These are phyloP conservation scores for Penicillium fuscoglaucum DNA, from an alignment of 2,329 filamentous ascomycete genomes.

Conservation along the genomic window DNA sequence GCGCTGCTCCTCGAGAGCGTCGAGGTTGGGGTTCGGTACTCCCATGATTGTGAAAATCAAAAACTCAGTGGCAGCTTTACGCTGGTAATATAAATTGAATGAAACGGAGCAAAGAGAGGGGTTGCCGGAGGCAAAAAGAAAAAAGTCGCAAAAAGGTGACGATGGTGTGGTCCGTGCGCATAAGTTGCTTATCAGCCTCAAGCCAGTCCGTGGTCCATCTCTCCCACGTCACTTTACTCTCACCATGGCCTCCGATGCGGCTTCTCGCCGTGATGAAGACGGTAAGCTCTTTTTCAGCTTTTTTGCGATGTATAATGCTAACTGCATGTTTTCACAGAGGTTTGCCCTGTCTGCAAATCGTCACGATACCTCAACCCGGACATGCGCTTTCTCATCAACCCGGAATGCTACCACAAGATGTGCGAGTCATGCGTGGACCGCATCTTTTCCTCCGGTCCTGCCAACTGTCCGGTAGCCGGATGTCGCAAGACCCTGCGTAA, in stretches of 20 bases:
- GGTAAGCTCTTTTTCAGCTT: constrained; percentile 29
- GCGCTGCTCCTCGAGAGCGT: constrained; percentile 73
- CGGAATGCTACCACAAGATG: constrained; percentile 99
- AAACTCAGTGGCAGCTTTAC: neutral
- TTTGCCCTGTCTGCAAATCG: constrained; percentile 97
- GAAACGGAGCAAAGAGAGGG: neutral
- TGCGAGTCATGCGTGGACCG: constrained; percentile 94
- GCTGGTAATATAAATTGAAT: neutral
- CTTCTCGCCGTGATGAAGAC: constrained; percentile 44
- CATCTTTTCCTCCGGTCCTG: constrained; percentile 88
- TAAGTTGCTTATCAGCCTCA: constrained; percentile 14
- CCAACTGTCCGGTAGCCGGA: constrained; percentile 85
- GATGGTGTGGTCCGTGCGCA: constrained; percentile 29
- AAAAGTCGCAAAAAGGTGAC: constrained; percentile 8
- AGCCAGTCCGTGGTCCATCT: constrained; percentile 5
- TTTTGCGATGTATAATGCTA: constrained; percentile 7
- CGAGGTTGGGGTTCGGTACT: constrained; percentile 53
- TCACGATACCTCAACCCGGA: constrained; percentile 91
- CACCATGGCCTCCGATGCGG: constrained; percentile 31
- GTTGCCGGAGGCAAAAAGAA: constrained; percentile 8
- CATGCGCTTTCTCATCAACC: constrained; percentile 94
- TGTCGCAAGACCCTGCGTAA: constrained; percentile 86
- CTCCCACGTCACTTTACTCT: constrained; percentile 8
- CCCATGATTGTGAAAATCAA: constrained; percentile 26
- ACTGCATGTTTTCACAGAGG: constrained; percentile 54